Conservation (phyloP, 768 basidiomycete genomes). For the Termitomyces sp. region DNA sequence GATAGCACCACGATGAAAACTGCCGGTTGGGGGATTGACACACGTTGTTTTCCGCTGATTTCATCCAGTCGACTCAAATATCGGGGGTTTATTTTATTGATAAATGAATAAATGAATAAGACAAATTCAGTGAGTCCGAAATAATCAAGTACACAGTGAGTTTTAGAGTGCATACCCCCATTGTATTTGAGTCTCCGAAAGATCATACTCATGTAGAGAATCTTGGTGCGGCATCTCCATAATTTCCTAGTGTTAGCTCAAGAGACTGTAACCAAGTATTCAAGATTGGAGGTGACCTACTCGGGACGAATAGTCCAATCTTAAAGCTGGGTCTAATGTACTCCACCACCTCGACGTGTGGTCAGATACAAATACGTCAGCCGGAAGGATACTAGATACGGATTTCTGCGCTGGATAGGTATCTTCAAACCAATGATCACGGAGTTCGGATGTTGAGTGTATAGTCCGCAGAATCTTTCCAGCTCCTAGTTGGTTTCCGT, state of each 20-base stretch:
- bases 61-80: neutral
- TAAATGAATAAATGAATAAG: neutral
- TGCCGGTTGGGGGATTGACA: neutral
- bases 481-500: neutral
- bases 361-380: conserved; percentile 1
- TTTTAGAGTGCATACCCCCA: conserved; percentile 41
- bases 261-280: neutral
- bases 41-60: neutral
- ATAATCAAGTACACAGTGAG: neutral
- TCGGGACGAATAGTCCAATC: neutral
- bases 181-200: conserved; percentile 23
- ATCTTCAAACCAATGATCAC: neutral
- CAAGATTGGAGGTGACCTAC: conserved; percentile 1
- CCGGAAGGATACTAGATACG: conserved; percentile 16
- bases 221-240: neutral
- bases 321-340: neutral
- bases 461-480: conserved; percentile 13
- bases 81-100: neutral
- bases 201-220: neutral
- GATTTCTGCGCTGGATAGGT: conserved; percentile 14
- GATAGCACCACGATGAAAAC: neutral
- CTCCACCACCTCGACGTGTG: neutral
- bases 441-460: conserved; percentile 18
- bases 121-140: neutral
- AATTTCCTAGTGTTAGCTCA: conserved; percentile 4